Percentiles rank a stretch among this genome's conserved stretches.
phyloP scores from a whole-genome alignment of 352 stramenopile species.

The Poterioochromonas sp. region DNA sequence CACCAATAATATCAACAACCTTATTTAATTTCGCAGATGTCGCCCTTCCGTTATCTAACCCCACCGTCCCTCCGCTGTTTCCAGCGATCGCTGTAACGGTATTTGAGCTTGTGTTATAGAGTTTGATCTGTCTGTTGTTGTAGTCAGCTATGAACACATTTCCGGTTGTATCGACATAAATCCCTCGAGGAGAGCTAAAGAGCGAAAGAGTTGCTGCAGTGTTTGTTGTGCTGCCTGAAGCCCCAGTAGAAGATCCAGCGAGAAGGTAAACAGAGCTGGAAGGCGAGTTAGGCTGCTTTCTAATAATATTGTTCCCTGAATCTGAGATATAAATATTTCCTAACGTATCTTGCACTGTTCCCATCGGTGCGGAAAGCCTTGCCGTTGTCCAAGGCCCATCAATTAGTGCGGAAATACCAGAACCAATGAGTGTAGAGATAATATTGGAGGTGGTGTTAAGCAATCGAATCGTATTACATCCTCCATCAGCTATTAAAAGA shows the following conservation, averaged over 20 bases:
- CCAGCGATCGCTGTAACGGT: too few species aligned
- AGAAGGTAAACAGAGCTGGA: neutral
- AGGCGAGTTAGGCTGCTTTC: neutral
- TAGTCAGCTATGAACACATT: too few species aligned
- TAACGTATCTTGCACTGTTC: neutral
- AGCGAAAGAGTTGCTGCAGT: too few species aligned
- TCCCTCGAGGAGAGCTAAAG: neutral
- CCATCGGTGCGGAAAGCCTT: neutral
- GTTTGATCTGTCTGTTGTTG: too few species aligned
- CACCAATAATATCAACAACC: too few species aligned
- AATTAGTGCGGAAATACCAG: neutral
- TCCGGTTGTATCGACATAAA: too few species aligned
- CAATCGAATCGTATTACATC: constrained; percentile 4
- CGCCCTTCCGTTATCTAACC: too few species aligned
- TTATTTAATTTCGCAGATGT: too few species aligned
- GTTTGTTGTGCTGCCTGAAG: neutral
- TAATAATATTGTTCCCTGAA: neutral
- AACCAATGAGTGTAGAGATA: neutral
- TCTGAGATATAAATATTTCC: constrained; percentile 7
- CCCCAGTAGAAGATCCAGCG: neutral
- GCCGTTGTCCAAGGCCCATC: neutral
- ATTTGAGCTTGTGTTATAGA: too few species aligned
- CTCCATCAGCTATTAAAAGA: constrained; percentile 1
- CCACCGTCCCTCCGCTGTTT: too few species aligned
- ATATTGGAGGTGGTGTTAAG: neutral